Evolutionary conservation across 179 eudicot species (phyloP).

Genomic region (Carnegiea gigantea): DNA sequence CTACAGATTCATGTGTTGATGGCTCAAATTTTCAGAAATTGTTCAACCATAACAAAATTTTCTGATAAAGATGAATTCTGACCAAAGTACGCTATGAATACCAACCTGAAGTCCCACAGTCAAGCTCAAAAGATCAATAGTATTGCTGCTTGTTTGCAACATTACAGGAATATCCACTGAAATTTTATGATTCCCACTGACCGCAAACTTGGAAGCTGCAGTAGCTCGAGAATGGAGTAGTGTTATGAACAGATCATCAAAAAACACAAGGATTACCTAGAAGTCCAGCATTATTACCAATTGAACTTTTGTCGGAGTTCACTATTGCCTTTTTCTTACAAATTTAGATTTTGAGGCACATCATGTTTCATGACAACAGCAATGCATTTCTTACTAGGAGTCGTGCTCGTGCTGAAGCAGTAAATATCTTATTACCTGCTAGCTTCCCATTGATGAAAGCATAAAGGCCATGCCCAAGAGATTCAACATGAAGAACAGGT

Average conservation of each 20-base stretch:
- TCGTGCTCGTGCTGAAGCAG: background rate
- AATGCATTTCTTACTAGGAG: background rate
- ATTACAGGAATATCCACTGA: slow-evolving; percentile 53
- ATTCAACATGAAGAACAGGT: slow-evolving; percentile 68
- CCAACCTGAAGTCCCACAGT: slow-evolving; percentile 94
- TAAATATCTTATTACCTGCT: slow-evolving; percentile 45
- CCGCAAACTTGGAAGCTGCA: slow-evolving; percentile 44
- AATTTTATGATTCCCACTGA: slow-evolving; percentile 40
- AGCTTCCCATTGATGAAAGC: slow-evolving; percentile 75
- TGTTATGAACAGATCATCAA: background rate
- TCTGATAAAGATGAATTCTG: background rate
- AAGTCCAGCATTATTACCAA: background rate
- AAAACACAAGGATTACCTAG: background rate
- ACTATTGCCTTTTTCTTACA: background rate
- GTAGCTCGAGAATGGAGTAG: background rate
- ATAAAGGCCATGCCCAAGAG: slow-evolving; percentile 86
- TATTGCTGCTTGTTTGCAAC: slow-evolving; percentile 56
- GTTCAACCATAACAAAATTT: background rate
- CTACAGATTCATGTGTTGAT: slow-evolving; percentile 33
- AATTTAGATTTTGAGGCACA: background rate
- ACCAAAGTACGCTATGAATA: slow-evolving; percentile 25
- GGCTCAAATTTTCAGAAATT: background rate
- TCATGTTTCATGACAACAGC: background rate
- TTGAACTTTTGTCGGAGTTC: background rate
- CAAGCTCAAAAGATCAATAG: slow-evolving; percentile 80